Conservation (phyloP, 345 rosid genomes). For the Rhodomyrtus tomentosa region DNA sequence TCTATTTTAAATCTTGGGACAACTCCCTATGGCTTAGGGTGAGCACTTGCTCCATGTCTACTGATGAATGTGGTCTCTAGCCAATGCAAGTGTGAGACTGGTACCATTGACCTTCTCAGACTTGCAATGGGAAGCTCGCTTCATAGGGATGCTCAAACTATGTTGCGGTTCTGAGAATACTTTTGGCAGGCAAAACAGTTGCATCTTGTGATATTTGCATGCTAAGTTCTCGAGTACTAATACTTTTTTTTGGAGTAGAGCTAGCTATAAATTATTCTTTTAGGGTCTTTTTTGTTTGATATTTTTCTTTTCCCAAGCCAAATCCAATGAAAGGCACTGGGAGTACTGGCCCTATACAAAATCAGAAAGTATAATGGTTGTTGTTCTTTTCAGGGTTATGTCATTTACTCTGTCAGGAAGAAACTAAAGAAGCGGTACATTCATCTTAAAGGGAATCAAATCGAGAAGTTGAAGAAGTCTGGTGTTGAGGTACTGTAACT, state of each 20-base stretch:
- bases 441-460: slow-evolving; percentile 88
- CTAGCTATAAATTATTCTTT: background rate
- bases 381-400: slow-evolving; percentile 65
- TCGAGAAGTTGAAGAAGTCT: slow-evolving; percentile 86
- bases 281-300: background rate
- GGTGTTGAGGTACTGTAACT: slow-evolving; percentile 55
- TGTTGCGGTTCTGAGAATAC: background rate
- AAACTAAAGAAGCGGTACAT: slow-evolving; percentile 81
- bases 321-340: background rate
- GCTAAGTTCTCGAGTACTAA: background rate
- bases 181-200: background rate
- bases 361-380: background rate
- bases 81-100: background rate
- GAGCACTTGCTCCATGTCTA: background rate
- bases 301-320: background rate
- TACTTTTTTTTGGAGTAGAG: background rate
- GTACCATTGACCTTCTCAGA: background rate
- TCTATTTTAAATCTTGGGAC: background rate
- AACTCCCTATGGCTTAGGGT: background rate
- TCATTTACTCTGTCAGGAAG: slow-evolving; percentile 71
- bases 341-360: background rate
- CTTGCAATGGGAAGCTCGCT: background rate
- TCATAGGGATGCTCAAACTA: background rate
- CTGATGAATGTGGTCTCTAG: background rate
- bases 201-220: background rate